These are phyloP conservation scores for Sistotremastrum niveocremeum DNA, from an alignment of 768 basidiomycete species.

Conservation along the genomic window DNA sequence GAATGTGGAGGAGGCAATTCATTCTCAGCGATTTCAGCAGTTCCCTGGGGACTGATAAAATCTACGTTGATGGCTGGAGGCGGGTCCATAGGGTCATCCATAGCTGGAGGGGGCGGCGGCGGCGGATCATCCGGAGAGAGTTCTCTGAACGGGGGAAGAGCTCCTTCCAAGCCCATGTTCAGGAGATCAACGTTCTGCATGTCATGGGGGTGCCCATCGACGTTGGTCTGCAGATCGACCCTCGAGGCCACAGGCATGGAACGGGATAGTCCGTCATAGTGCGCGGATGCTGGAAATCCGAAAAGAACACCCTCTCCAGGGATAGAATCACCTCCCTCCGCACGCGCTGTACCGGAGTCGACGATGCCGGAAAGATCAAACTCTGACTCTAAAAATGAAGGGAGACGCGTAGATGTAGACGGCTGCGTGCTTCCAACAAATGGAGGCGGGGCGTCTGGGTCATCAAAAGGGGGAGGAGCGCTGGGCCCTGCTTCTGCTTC, in stretches of 20 bases:
- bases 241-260: constrained; percentile 22
- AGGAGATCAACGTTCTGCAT: constrained; percentile 47
- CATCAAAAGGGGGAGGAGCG: constrained; percentile 75
- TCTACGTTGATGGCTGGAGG: constrained; percentile 82
- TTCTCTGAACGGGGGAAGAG: constrained; percentile 6
- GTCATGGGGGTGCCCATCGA: constrained; percentile 45
- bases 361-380: constrained; percentile 32
- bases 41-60: constrained; percentile 19
- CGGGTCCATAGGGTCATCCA: constrained; percentile 82
- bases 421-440: constrained; percentile 24
- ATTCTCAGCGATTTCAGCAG: too few species aligned
- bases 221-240: constrained; percentile 51
- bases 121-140: constrained; percentile 21
- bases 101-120: constrained; percentile 67
- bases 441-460: constrained; percentile 69
- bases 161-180: constrained; percentile 23
- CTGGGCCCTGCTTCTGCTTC: constrained; percentile 69
- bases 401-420: constrained; percentile 26
- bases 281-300: constrained; percentile 56
- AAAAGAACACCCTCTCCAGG: constrained; percentile 67
- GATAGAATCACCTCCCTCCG: constrained; percentile 16
- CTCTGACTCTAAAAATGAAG: constrained; percentile 74
- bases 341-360: too few species aligned
- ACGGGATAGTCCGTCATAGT: constrained; percentile 73
- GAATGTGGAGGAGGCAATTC: too few species aligned